Evolutionary conservation across 768 basidiomycete species (phyloP).

Genomic region (Russula ochroleuca): DNA sequence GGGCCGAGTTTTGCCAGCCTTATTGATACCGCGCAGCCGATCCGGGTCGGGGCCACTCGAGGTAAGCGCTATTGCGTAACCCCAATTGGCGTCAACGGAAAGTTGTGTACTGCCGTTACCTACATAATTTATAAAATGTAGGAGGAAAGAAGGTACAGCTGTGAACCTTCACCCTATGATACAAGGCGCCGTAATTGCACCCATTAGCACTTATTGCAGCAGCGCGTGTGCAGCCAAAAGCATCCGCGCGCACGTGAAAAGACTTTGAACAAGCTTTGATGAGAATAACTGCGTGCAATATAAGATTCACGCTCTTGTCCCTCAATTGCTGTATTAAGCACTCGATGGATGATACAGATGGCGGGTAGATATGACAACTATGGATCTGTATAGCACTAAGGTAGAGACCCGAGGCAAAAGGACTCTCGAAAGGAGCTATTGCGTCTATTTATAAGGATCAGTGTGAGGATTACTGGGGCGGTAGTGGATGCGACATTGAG

Average conservation of each 20-base stretch:
- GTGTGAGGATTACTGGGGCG: not conserved
- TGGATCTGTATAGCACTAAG: conserved; percentile 2
- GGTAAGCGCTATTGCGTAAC: no score
- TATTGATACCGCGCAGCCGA: no score
- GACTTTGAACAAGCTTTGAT: not conserved
- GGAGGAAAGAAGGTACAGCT: no score
- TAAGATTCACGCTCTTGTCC: not conserved
- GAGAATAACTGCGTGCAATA: not conserved
- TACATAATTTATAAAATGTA: no score
- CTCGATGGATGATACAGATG: conserved; percentile 3
- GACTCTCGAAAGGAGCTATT: not conserved
- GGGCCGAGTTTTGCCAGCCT: not conserved
- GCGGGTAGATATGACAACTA: not conserved
- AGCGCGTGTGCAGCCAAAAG: not conserved
- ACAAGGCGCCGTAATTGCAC: no score
- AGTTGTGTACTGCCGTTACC: no score
- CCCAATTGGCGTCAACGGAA: no score
- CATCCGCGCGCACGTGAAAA: not conserved
- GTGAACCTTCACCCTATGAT: no score
- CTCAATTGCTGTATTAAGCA: not conserved
- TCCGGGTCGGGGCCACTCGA: no score
- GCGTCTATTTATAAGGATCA: not conserved
- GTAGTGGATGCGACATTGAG: not conserved
- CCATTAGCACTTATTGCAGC: not conserved
- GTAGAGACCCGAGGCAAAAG: not conserved